phyloP scores from a whole-genome alignment of 176 grass and related monocot species.

The Carex parvula region DNA sequence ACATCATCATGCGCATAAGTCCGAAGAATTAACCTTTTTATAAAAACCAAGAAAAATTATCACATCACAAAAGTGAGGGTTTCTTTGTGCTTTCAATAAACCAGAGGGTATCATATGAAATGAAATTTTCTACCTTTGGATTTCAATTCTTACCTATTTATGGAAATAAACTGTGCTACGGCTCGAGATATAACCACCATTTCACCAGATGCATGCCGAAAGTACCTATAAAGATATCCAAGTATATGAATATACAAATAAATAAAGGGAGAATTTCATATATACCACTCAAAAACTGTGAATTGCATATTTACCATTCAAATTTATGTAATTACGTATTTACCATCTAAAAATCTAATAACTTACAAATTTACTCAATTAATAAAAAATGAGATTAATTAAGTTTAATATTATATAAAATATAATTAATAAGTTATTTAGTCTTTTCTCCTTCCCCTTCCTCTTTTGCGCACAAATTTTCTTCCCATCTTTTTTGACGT shows the following conservation, averaged over 20 bases:
- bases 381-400: too few relatives aligned
- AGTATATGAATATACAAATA: conserved; percentile 29
- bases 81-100: neutral
- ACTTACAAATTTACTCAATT: too few relatives aligned
- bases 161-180: conserved; percentile 94
- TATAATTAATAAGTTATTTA: too few relatives aligned
- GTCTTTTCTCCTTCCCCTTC: too few relatives aligned
- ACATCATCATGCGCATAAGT: conserved; percentile 99
- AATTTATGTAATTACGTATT: too few relatives aligned
- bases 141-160: conserved; percentile 65
- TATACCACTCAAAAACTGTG: too few relatives aligned
- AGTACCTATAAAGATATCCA: conserved; percentile 62
- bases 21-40: conserved; percentile 64
- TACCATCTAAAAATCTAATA: too few relatives aligned
- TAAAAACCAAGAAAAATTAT: neutral
- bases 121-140: neutral
- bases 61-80: neutral
- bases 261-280: neutral
- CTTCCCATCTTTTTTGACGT: too few relatives aligned
- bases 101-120: neutral
- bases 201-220: conserved; percentile 94
- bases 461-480: too few relatives aligned
- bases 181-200: conserved; percentile 91
- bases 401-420: too few relatives aligned
- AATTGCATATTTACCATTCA: too few relatives aligned